Evolutionary conservation across 2,329 filamentous ascomycete genomes (phyloP).

Genomic region (Furcasterigmium sp.): DNA sequence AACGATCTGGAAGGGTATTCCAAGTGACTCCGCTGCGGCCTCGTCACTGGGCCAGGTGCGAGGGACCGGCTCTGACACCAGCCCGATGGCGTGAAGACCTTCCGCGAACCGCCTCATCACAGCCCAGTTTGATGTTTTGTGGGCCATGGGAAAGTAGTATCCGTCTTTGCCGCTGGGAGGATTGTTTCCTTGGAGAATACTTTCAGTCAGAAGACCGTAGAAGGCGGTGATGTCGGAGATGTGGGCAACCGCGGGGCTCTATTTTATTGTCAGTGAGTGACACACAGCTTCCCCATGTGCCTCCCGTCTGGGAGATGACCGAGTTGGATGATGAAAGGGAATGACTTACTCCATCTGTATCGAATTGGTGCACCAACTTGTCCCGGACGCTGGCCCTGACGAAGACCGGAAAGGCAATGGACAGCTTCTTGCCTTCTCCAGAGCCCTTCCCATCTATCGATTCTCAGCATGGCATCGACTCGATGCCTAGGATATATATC

Average conservation of each 20-base stretch:
- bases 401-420: constrained; percentile 23
- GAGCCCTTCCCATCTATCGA: constrained; percentile 24
- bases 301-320: too few species aligned
- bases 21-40: constrained; percentile 21
- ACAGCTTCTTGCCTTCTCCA: constrained; percentile 25
- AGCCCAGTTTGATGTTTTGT: constrained; percentile 21
- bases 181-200: constrained; percentile 19
- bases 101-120: constrained; percentile 20
- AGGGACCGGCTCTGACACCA: constrained; percentile 17
- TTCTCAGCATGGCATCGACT: neutral
- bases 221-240: constrained; percentile 24
- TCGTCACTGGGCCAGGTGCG: constrained; percentile 24
- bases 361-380: constrained; percentile 25
- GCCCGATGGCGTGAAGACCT: constrained; percentile 19
- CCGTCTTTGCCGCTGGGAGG: constrained; percentile 22
- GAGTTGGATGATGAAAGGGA: too few species aligned
- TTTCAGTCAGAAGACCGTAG: constrained; percentile 20
- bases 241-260: constrained; percentile 20
- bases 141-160: constrained; percentile 26
- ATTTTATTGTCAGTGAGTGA: fast-evolving
- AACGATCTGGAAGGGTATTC: constrained; percentile 20
- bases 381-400: constrained; percentile 20
- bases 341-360: constrained; percentile 21
- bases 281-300: too few species aligned
- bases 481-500: neutral